Evolutionary conservation across 2,329 filamentous ascomycete species (phyloP).

Genomic region (Clathrospora elynae): DNA sequence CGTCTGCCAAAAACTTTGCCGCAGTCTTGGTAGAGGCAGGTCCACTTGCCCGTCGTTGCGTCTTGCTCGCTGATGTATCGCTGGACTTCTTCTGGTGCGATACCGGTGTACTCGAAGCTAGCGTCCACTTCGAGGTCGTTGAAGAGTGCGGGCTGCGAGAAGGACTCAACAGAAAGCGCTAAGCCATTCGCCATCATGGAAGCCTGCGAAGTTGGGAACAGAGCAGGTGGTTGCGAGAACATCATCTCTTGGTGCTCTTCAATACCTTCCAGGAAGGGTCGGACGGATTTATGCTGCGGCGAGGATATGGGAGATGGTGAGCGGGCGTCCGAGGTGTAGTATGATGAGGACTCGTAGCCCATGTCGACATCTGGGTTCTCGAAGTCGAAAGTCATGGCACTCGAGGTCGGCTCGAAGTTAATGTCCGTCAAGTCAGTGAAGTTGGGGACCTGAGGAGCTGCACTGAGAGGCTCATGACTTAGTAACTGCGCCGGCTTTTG

Average conservation of each 20-base stretch:
- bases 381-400: slow-evolving; percentile 48
- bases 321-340: slow-evolving; percentile 57
- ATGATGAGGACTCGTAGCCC: slow-evolving; percentile 56
- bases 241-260: slow-evolving; percentile 41
- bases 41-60: slow-evolving; percentile 52
- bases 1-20: slow-evolving; percentile 92
- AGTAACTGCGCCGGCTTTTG: slow-evolving; percentile 49
- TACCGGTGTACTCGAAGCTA: slow-evolving; percentile 76
- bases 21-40: slow-evolving; percentile 68
- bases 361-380: slow-evolving; percentile 51
- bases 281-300: slow-evolving; percentile 42
- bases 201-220: slow-evolving; percentile 34
- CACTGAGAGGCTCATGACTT: slow-evolving; percentile 55
- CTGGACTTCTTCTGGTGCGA: slow-evolving; percentile 76
- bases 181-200: slow-evolving; percentile 30
- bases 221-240: slow-evolving; percentile 38
- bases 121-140: slow-evolving; percentile 61
- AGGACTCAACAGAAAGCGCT: slow-evolving; percentile 23
- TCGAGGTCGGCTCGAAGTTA: slow-evolving; percentile 50
- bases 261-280: slow-evolving; percentile 44
- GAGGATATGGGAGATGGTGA: slow-evolving; percentile 52
- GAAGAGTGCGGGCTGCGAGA: slow-evolving; percentile 29
- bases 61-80: slow-evolving; percentile 56
- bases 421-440: slow-evolving; percentile 60
- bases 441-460: slow-evolving; percentile 62